Percentiles rank a stretch among this genome's conserved stretches.
Evolutionary conservation across 768 basidiomycete species (phyloP).

Genomic region (Trametopsis cervina): DNA sequence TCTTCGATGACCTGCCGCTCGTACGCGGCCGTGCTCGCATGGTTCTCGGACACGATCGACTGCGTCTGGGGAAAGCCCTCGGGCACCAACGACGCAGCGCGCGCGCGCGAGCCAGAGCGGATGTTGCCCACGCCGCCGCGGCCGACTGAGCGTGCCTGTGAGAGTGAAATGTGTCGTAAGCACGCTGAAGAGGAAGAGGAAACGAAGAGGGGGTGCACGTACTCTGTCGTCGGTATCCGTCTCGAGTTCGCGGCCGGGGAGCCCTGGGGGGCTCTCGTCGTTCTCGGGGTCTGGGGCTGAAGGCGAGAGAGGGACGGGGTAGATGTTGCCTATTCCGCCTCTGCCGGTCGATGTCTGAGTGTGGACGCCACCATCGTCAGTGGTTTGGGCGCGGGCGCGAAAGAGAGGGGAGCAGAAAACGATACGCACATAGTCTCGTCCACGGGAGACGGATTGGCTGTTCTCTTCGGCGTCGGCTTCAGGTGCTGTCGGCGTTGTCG

Average conservation of each 20-base stretch:
- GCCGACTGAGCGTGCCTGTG: conserved; percentile 49
- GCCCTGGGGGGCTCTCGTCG: conserved; percentile 48
- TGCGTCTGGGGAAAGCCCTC: conserved; percentile 18
- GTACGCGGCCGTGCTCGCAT: conserved; percentile 16
- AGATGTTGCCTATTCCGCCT: conserved; percentile 66
- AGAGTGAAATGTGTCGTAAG: conserved; percentile 9
- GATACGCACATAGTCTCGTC: conserved; percentile 50
- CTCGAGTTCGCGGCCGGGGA: conserved; percentile 55
- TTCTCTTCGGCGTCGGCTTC: conserved; percentile 18
- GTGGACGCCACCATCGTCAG: background rate
- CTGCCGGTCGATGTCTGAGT: conserved; percentile 36
- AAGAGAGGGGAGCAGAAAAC: background rate
- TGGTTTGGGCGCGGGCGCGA: background rate
- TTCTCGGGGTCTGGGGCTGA: conserved; percentile 36
- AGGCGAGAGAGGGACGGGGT: no score
- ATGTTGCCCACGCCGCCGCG: conserved; percentile 86
- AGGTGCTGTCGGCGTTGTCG: no score
- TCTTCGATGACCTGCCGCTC: conserved; percentile 38
- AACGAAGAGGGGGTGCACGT: conserved; percentile 7
- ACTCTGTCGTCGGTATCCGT: conserved; percentile 33
- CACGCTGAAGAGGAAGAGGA: background rate
- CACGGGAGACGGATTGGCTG: conserved; percentile 46
- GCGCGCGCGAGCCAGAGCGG: conserved; percentile 65
- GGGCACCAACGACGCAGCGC: conserved; percentile 11
- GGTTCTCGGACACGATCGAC: conserved; percentile 22